Base-by-base conservation (phyloP, 1,284 basidiomycete genomes). In the Hemileccinum hortonii region DNA sequence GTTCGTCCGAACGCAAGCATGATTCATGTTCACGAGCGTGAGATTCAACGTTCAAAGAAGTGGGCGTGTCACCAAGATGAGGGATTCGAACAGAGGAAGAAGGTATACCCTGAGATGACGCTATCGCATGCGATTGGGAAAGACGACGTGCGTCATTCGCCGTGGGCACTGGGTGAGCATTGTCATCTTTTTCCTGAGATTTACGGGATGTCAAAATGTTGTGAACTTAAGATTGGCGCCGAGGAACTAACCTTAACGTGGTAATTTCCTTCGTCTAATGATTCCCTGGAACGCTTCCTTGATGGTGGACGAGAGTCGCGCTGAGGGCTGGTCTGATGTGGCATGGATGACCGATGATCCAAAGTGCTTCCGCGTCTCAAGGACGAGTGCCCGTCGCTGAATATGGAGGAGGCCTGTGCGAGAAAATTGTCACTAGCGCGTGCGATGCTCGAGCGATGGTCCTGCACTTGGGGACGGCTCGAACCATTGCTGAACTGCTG, bases 261-360 rank as follows among this genome's bases (percentile, higher is more conserved):
- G 54, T 52, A 70, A 67, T 29, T 56, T 43, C 43, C 55, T 19
- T 66, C 66, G 26, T 69, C 70, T 52, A 69, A 53, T 36, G 49
- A 39, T 49, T 71, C 70, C 41, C 66, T 70, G 10, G 69, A 70
- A 38, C 66, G 70, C 58, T 69, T 72, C 46, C 68, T 72, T 3
- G 70, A 64, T 11, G 66, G 65, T 21, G 64, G 54, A 30, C 56
- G 67, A 50, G 54, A 12, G 36, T 57, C 56, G 37, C 49, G 58
- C 32, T 54, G 56, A 42, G 62, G 53, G 43, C 37, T 58, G 12
- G 56, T 19, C 14, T 50, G 67, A 24, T 50, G 56, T 36, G 55
- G 52, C 21, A 57, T 24, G 37, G 62, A 42, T 16, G 57, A 33
- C 10, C 53, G 56, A 46, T 58, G 59, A 16, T 67, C 65, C 35